A percentile compares a stretch with the other conserved stretches of the same genome.
phyloP scores from a whole-genome alignment of 2,329 filamentous ascomycete genomes.

The Juglanconis oblonga region DNA sequence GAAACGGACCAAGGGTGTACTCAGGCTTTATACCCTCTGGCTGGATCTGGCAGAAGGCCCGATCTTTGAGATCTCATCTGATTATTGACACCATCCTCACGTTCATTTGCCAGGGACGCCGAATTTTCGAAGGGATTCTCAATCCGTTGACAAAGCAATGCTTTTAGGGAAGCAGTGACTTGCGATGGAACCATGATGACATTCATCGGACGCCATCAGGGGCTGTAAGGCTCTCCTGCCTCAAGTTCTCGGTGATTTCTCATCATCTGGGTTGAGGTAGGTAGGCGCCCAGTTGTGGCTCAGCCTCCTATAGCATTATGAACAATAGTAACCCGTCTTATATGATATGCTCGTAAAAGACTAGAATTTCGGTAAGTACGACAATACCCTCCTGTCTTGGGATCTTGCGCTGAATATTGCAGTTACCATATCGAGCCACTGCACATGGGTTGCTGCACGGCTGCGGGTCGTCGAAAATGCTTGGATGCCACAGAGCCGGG shows the following conservation, averaged over 20 bases:
- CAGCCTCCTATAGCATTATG: not conserved
- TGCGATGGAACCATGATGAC: not conserved
- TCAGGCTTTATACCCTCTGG: too few species aligned
- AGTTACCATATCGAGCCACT: not conserved
- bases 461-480: not conserved
- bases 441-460: not conserved
- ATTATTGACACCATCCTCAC: too few species aligned
- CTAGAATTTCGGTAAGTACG: not conserved
- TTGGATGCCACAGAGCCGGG: not conserved
- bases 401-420: not conserved
- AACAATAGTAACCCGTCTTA: not conserved
- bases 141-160: not conserved
- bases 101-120: too few species aligned
- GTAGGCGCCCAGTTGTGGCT: not conserved
- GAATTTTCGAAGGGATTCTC: not conserved
- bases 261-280: not conserved
- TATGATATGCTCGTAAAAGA: not conserved
- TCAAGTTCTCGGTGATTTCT: not conserved
- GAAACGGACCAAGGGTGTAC: too few species aligned
- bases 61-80: too few species aligned
- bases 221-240: not conserved
- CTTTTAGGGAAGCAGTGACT: not conserved
- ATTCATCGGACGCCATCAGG: not conserved
- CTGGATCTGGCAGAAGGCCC: too few species aligned
- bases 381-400: not conserved